Conservation (phyloP, 1,284 basidiomycete genomes). For the Rhodotorula sp. region DNA sequence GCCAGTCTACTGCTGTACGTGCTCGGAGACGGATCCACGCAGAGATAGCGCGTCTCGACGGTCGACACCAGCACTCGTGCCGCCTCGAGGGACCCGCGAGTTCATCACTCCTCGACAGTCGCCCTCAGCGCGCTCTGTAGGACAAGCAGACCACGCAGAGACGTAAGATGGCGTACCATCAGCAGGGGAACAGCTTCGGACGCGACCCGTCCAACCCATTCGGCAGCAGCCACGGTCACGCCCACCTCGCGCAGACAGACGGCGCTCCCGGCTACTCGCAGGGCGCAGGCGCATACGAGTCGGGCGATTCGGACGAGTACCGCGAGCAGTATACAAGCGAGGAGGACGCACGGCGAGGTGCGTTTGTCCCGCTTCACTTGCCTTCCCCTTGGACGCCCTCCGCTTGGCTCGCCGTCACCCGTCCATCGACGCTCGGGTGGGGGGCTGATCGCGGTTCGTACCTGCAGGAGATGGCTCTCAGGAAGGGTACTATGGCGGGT, state of each 20-base stretch:
- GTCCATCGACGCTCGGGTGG: background rate
- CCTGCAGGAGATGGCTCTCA: slow-evolving; percentile 20
- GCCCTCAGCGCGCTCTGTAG: too few species aligned
- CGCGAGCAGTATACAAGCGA: slow-evolving; percentile 33
- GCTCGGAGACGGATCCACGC: too few species aligned
- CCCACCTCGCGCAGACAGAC: background rate
- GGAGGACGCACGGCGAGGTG: slow-evolving; percentile 23
- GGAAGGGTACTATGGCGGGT: slow-evolving; percentile 22
- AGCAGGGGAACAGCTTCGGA: slow-evolving; percentile 9
- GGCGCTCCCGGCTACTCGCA: background rate
- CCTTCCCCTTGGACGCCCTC: background rate
- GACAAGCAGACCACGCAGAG: background rate
- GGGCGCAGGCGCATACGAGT: slow-evolving; percentile 14
- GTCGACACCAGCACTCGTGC: slow-evolving; percentile 57
- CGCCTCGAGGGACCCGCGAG: background rate
- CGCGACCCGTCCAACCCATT: slow-evolving; percentile 29
- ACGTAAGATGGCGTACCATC: slow-evolving; percentile 25
- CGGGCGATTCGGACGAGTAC: slow-evolving; percentile 31
- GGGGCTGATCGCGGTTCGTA: background rate
- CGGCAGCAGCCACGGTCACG: slow-evolving; percentile 25
- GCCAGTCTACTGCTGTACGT: too few species aligned
- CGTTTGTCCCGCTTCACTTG: background rate
- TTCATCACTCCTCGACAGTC: background rate
- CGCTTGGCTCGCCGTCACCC: background rate
- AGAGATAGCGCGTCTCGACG: slow-evolving; percentile 52